Evolutionary conservation across 2,329 filamentous ascomycete genomes (phyloP).

Genomic region (Penicillium frequentans): DNA sequence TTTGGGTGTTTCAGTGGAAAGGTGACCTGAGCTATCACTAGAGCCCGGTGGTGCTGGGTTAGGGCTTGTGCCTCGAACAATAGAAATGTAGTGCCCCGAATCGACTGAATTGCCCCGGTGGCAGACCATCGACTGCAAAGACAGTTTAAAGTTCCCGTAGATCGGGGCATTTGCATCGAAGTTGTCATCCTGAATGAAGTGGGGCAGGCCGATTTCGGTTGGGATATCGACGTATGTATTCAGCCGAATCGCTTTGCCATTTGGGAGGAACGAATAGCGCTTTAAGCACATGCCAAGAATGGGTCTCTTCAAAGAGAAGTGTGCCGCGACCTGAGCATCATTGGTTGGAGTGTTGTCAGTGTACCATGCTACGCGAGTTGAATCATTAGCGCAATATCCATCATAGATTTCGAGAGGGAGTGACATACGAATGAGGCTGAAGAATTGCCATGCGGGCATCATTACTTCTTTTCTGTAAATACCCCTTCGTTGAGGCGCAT

Average conservation of each 20-base stretch:
- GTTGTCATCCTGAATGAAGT: constrained; percentile 82
- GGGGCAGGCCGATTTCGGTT: constrained; percentile 75
- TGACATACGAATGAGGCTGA: constrained; percentile 81
- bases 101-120: constrained; percentile 83
- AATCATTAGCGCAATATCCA: constrained; percentile 1
- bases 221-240: constrained; percentile 91
- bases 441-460: constrained; percentile 97
- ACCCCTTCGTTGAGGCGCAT: constrained; percentile 31
- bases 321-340: constrained; percentile 81
- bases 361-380: constrained; percentile 70
- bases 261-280: constrained; percentile 73
- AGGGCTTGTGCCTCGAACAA: constrained; percentile 70
- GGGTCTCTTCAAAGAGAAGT: constrained; percentile 78
- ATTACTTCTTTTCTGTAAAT: constrained; percentile 74
- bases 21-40: constrained; percentile 22
- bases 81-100: constrained; percentile 87
- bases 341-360: constrained; percentile 64
- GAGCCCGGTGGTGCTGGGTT: constrained; percentile 28
- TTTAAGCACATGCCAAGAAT: constrained; percentile 93
- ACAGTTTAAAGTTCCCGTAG: constrained; percentile 88
- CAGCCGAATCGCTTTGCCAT: constrained; percentile 68
- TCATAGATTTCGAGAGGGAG: background rate
- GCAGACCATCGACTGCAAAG: constrained; percentile 87
- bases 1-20: constrained; percentile 63
- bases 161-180: constrained; percentile 66